A percentile compares a stretch with the other conserved stretches of the same genome.
Evolutionary conservation across 345 rosid species (phyloP).

Genomic region (Trapa incisa): DNA sequence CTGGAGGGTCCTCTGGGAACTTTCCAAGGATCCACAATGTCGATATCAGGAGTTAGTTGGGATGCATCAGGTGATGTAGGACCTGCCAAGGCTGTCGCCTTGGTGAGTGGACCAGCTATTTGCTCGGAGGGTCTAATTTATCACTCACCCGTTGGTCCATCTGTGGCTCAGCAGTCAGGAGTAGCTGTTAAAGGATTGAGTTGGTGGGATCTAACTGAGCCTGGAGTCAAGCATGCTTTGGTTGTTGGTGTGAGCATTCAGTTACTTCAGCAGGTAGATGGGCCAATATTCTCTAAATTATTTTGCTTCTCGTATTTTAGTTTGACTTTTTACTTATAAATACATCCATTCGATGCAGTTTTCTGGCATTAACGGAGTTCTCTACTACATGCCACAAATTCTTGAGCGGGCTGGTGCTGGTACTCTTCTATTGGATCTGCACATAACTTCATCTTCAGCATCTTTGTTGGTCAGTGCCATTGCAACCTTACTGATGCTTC

Average conservation of each 20-base stretch:
- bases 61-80: constrained; percentile 44
- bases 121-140: constrained; percentile 52
- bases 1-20: constrained; percentile 56
- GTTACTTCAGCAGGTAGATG: constrained; percentile 87
- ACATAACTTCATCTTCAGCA: constrained; percentile 58
- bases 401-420: constrained; percentile 95
- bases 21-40: constrained; percentile 56
- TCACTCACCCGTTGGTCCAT: constrained; percentile 64
- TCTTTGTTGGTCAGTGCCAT: constrained; percentile 75
- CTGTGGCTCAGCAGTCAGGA: constrained; percentile 84
- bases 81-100: constrained; percentile 66
- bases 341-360: constrained; percentile 35
- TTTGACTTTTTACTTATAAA: neutral
- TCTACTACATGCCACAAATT: constrained; percentile 96
- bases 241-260: constrained; percentile 85
- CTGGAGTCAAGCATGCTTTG: constrained; percentile 90
- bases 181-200: constrained; percentile 34
- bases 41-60: constrained; percentile 48
- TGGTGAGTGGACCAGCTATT: constrained; percentile 88
- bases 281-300: neutral
- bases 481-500: constrained; percentile 89
- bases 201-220: constrained; percentile 82
- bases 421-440: constrained; percentile 67
- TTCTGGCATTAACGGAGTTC: constrained; percentile 93
- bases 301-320: neutral